A percentile compares a stretch with the other conserved stretches of the same genome.
Evolutionary conservation across 148 eudicot genomes (phyloP).

Genomic region (Diospyros kaki): DNA sequence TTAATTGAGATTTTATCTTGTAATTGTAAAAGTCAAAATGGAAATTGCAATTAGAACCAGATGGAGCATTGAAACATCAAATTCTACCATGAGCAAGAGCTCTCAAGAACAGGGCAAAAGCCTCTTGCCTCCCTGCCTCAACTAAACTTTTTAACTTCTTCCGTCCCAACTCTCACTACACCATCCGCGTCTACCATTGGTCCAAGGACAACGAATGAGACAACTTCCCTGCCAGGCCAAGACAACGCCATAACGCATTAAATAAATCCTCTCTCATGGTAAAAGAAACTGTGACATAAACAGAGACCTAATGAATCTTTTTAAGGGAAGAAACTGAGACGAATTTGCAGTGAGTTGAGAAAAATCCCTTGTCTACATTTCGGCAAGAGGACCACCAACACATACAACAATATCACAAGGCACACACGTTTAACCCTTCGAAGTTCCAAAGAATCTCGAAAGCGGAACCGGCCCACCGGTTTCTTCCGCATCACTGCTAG

Average conservation of each 20-base stretch:
- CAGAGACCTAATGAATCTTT: neutral
- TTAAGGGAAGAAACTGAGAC: neutral
- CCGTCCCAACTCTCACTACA: too few species aligned
- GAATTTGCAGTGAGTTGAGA: neutral
- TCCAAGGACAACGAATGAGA: neutral
- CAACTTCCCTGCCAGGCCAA: neutral
- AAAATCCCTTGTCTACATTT: neutral
- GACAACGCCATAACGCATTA: neutral
- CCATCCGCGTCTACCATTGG: too few species aligned
- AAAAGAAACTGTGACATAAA: neutral
- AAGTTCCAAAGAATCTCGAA: slow-evolving; percentile 85
- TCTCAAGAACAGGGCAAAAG: too few species aligned
- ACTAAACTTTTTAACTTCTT: too few species aligned
- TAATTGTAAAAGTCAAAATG: too few species aligned
- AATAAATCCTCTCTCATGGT: neutral
- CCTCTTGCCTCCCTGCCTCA: too few species aligned
- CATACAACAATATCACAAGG: neutral
- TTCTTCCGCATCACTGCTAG: slow-evolving; percentile 46
- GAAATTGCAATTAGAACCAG: too few species aligned
- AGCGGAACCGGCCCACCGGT: slow-evolving; percentile 82
- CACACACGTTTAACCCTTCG: slow-evolving; percentile 43
- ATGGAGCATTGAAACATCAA: too few species aligned
- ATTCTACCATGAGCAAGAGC: too few species aligned
- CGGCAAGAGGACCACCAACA: neutral
- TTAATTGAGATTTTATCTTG: too few species aligned